These are phyloP conservation scores for Scalesia atractyloides DNA, from an alignment of 129 eudicot species.

Conservation along the genomic window DNA sequence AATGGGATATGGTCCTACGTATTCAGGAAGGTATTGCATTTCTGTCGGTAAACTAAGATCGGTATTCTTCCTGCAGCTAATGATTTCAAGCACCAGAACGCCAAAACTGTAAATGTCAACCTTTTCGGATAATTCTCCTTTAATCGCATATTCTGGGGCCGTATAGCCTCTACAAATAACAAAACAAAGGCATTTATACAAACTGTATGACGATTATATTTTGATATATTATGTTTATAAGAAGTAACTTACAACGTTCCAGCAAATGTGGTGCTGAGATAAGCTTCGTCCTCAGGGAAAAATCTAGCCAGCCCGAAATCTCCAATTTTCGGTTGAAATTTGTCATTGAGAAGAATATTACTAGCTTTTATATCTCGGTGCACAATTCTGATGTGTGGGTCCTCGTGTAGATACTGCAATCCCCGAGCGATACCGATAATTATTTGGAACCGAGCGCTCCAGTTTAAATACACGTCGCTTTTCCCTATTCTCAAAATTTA, in stretches of 20 bases:
- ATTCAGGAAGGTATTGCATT: slow-evolving; percentile 75
- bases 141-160: slow-evolving; percentile 72
- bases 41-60: slow-evolving; percentile 67
- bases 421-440: slow-evolving; percentile 68
- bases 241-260: slow-evolving; percentile 57
- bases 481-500: slow-evolving; percentile 39
- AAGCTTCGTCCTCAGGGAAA: slow-evolving; percentile 73
- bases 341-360: slow-evolving; percentile 65
- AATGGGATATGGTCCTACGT: slow-evolving; percentile 33
- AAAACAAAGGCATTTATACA: not conserved
- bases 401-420: slow-evolving; percentile 69
- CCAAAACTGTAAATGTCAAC: slow-evolving; percentile 73
- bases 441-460: slow-evolving; percentile 61
- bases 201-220: not conserved
- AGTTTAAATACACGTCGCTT: slow-evolving; percentile 40
- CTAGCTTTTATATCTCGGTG: slow-evolving; percentile 82
- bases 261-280: slow-evolving; percentile 67
- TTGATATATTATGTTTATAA: not conserved
- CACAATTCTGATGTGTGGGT: slow-evolving; percentile 63
- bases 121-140: slow-evolving; percentile 75
- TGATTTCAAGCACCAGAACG: slow-evolving; percentile 64
- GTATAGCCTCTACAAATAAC: slow-evolving; percentile 65
- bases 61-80: slow-evolving; percentile 60
- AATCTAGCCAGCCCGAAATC: slow-evolving; percentile 78
- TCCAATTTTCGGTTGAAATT: slow-evolving; percentile 63